These are phyloP conservation scores for Tricholoma saponaceum DNA, from an alignment of 768 basidiomycete species.

Conservation along the genomic window DNA sequence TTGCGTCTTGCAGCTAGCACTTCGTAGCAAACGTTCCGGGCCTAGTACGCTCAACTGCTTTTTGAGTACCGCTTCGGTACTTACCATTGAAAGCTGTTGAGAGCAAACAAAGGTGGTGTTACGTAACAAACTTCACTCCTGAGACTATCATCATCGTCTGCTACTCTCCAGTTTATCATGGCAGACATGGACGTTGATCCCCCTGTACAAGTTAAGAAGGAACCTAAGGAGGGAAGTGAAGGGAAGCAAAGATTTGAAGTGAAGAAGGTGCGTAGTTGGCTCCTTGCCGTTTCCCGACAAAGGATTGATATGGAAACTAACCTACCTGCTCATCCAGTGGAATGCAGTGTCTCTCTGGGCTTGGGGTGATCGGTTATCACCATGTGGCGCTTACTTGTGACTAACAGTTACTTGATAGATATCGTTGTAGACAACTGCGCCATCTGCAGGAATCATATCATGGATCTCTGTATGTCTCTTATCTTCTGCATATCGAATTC, in stretches of 20 bases:
- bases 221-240: conserved; percentile 54
- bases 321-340: conserved; percentile 60
- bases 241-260: conserved; percentile 92
- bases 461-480: conserved; percentile 87
- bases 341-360: conserved; percentile 98
- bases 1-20: no score
- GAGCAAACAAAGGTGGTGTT: neutral
- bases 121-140: neutral
- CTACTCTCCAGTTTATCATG: conserved; percentile 27
- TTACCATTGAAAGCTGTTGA: no score
- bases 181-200: conserved; percentile 67
- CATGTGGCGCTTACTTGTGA: neutral
- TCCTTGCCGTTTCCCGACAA: neutral
- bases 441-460: conserved; percentile 99
- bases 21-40: no score
- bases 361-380: conserved; percentile 61
- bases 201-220: conserved; percentile 37
- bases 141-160: no score
- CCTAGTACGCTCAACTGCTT: no score
- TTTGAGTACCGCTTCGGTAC: no score
- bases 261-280: conserved; percentile 72
- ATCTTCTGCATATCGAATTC: neutral
- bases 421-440: conserved; percentile 99
- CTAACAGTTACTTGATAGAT: conserved; percentile 43
- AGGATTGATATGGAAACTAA: neutral